phyloP scores from a whole-genome alignment of 768 basidiomycete species.

The Saitozyma sp. region DNA sequence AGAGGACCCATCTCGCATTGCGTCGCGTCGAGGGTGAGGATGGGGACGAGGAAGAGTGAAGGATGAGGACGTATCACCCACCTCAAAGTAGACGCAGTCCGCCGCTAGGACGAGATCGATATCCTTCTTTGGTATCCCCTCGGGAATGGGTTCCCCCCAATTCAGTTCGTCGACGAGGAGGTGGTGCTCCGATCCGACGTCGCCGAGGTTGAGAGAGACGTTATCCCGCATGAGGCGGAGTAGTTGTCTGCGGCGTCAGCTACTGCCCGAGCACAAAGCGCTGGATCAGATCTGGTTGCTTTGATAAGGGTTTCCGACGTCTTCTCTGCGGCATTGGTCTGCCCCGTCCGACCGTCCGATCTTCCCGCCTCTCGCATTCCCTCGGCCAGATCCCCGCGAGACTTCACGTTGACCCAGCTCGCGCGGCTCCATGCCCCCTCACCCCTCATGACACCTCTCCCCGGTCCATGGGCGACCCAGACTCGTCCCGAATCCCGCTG shows the following conservation, averaged over 20 bases:
- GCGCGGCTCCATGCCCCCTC: no score
- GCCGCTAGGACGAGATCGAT: slow-evolving; percentile 76
- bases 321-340: no score
- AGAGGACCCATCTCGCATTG: no score
- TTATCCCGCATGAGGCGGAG: slow-evolving; percentile 77
- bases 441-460: no score
- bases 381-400: no score
- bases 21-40: no score
- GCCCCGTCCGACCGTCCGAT: no score
- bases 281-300: slow-evolving; percentile 1
- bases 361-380: no score
- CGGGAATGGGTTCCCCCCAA: slow-evolving; percentile 71
- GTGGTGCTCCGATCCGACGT: neutral
- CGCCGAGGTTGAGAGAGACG: slow-evolving; percentile 63
- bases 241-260: slow-evolving; percentile 61
- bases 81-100: slow-evolving; percentile 92
- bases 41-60: neutral
- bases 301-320: no score
- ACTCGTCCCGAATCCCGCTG: no score
- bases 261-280: neutral
- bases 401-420: no score
- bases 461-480: no score
- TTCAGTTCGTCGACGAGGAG: slow-evolving; percentile 72
- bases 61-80: slow-evolving; percentile 8
- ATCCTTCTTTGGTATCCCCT: slow-evolving; percentile 56